phyloP scores from a whole-genome alignment of 352 stramenopile genomes.

The Pythium periplocum region DNA sequence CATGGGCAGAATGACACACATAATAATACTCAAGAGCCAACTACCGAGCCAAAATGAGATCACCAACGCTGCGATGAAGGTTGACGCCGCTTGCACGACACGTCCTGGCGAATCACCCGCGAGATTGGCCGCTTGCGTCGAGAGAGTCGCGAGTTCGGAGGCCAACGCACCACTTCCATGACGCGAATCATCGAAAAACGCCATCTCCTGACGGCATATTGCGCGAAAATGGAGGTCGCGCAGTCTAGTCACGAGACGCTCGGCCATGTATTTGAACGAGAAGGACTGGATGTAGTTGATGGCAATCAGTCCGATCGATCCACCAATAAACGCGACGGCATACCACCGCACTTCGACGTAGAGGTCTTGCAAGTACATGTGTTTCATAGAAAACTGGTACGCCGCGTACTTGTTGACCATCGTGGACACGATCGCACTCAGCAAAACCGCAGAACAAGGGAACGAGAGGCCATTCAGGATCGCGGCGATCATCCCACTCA shows the following conservation, averaged over 20 bases:
- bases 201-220: conserved; percentile 36
- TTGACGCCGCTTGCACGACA: conserved; percentile 38
- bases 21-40: conserved; percentile 67
- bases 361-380: conserved; percentile 17
- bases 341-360: conserved; percentile 32
- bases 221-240: conserved; percentile 39
- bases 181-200: conserved; percentile 68
- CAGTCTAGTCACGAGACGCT: conserved; percentile 42
- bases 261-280: conserved; percentile 44
- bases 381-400: conserved; percentile 25
- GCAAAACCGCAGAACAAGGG: conserved; percentile 29
- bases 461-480: conserved; percentile 26
- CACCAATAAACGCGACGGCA: conserved; percentile 25
- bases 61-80: conserved; percentile 42
- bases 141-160: conserved; percentile 43
- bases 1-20: conserved; percentile 56
- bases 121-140: conserved; percentile 41
- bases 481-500: conserved; percentile 8
- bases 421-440: conserved; percentile 33
- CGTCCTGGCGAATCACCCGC: conserved; percentile 42
- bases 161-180: conserved; percentile 56
- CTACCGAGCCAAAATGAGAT: conserved; percentile 62
- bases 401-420: conserved; percentile 43
- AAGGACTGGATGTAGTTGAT: conserved; percentile 36
- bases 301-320: conserved; percentile 21